These are phyloP conservation scores for Micromonas pusilla DNA, from an alignment of 139 green algal genomes.

Conservation along the genomic window DNA sequence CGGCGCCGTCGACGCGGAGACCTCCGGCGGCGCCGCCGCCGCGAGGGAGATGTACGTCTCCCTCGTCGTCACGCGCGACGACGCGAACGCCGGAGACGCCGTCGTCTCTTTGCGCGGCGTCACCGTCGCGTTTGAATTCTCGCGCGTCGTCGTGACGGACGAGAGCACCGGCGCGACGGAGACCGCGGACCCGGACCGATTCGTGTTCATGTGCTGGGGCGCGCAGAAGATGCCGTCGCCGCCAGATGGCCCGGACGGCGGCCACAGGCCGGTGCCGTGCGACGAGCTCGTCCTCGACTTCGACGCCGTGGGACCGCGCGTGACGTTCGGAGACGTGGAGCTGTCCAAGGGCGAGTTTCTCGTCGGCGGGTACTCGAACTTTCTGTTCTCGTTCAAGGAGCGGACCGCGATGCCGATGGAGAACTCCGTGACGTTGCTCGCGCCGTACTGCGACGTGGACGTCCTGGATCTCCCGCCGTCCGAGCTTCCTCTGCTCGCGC, in stretches of 20 bases:
- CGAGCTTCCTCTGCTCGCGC: background rate
- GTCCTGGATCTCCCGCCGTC: background rate
- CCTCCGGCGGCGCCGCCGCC: background rate
- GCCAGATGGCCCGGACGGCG: background rate
- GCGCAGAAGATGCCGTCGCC: background rate
- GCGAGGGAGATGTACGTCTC: slow-evolving; percentile 19
- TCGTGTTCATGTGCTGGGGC: slow-evolving; percentile 16
- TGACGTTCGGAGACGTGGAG: slow-evolving; percentile 14
- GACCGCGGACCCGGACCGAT: background rate
- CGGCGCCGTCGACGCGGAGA: background rate
- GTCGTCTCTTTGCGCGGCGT: background rate
- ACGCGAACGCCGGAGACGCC: background rate
- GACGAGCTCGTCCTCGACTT: background rate
- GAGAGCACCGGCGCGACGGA: background rate
- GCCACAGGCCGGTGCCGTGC: background rate
- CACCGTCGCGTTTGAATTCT: slow-evolving; percentile 3
- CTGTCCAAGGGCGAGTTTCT: slow-evolving; percentile 6
- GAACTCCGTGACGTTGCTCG: background rate
- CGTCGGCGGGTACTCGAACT: slow-evolving; percentile 19
- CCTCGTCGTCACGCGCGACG: background rate
- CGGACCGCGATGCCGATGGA: background rate
- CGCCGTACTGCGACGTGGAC: background rate
- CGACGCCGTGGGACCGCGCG: slow-evolving; percentile 2
- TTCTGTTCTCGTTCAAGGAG: slow-evolving; percentile 15
- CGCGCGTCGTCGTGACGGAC: background rate